Evolutionary conservation across 192 early-diverging fungal genomes (phyloP).

Genomic region (Backusella luteola): DNA sequence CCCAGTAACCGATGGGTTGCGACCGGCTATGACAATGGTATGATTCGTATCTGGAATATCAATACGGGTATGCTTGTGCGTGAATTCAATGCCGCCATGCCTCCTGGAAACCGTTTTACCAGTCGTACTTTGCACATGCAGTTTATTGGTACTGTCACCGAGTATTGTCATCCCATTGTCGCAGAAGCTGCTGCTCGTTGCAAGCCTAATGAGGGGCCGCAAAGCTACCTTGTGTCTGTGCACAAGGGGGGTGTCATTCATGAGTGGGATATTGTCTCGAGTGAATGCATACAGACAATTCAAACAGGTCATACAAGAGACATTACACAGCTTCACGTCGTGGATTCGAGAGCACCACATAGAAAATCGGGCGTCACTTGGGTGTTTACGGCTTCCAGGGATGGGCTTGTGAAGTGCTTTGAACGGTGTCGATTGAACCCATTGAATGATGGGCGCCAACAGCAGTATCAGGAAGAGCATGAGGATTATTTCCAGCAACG

Average conservation of each 20-base stretch:
- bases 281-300: constrained; percentile 27
- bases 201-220: neutral
- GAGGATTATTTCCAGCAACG: neutral
- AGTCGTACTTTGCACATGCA: constrained; percentile 18
- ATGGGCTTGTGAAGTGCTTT: constrained; percentile 31
- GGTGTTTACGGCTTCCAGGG: constrained; percentile 31
- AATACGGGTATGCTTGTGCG: constrained; percentile 15
- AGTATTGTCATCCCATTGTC: constrained; percentile 28
- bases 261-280: constrained; percentile 34
- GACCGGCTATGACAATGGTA: constrained; percentile 24
- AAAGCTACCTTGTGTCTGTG: constrained; percentile 20
- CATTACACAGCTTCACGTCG: constrained; percentile 13
- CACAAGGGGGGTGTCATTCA: constrained; percentile 25
- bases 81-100: neutral
- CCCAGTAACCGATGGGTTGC: constrained; percentile 30
- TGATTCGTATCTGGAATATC: constrained; percentile 27
- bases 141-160: constrained; percentile 21
- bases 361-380: constrained; percentile 22
- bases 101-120: neutral
- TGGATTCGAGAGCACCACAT: constrained; percentile 9
- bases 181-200: constrained; percentile 24
- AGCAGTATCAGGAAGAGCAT: neutral
- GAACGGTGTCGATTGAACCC: neutral
- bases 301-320: constrained; percentile 14
- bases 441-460: neutral